Evolutionary conservation across 2,329 filamentous ascomycete species (phyloP).

Genomic region (Dissoconium aciculare): DNA sequence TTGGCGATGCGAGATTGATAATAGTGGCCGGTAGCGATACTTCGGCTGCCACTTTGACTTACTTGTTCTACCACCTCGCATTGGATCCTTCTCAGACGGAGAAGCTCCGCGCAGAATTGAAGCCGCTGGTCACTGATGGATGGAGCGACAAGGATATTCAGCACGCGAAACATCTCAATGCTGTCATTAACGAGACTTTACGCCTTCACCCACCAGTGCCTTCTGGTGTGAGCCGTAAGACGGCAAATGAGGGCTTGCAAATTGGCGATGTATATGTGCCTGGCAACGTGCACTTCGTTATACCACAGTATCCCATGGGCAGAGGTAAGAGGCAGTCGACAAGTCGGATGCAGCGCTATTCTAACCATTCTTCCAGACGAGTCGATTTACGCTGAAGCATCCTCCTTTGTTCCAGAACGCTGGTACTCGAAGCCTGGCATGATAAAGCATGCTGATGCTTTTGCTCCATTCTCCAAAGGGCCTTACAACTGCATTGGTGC

Average conservation of each 20-base stretch:
- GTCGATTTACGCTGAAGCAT: constrained; percentile 2
- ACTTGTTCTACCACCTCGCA: constrained; percentile 28
- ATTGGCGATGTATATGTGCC: constrained; percentile 23
- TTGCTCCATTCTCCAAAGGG: constrained; percentile 23
- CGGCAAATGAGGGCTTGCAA: constrained; percentile 24
- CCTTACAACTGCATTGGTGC: constrained; percentile 25
- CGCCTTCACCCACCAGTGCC: constrained; percentile 28
- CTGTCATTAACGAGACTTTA: constrained; percentile 29
- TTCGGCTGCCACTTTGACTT: constrained; percentile 27
- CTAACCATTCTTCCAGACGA: constrained; percentile 9
- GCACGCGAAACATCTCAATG: constrained; percentile 23
- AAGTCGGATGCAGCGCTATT: too few relatives aligned
- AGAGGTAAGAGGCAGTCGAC: too few relatives aligned
- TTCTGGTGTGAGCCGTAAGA: constrained; percentile 22
- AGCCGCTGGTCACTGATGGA: constrained; percentile 9
- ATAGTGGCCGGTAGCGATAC: constrained; percentile 31
- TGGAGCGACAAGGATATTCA: constrained; percentile 14
- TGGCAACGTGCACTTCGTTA: constrained; percentile 13
- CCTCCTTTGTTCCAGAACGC: constrained; percentile 22
- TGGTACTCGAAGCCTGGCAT: constrained; percentile 25
- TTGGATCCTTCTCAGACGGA: constrained; percentile 17
- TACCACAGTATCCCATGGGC: constrained; percentile 11
- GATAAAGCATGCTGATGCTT: constrained; percentile 23
- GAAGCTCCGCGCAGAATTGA: constrained; percentile 24
- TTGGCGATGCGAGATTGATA: constrained; percentile 17